These are phyloP conservation scores for Asclepias syriaca DNA, from an alignment of 257 asterid genomes.

Conservation along the genomic window DNA sequence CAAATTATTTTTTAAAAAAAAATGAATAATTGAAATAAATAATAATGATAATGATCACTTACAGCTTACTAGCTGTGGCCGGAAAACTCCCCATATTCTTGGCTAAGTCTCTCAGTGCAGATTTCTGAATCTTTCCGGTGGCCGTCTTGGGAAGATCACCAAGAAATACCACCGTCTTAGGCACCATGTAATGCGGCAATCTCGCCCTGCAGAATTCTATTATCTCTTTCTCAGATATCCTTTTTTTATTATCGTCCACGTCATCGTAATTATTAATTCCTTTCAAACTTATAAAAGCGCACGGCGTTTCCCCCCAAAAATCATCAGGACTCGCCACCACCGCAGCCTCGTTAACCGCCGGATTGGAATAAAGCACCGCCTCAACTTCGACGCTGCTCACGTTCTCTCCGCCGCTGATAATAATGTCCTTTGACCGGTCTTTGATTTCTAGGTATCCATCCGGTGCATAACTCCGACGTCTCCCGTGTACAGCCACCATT, in stretches of 20 bases:
- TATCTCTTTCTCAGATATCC: slow-evolving; percentile 32
- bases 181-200: slow-evolving; percentile 73
- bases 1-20: too few species aligned
- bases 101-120: slow-evolving; percentile 42
- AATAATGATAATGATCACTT: neutral
- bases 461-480: slow-evolving; percentile 72
- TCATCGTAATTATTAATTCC: slow-evolving; percentile 17
- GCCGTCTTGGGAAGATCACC: slow-evolving; percentile 65
- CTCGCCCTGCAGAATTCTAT: slow-evolving; percentile 46
- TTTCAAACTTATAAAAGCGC: slow-evolving; percentile 63
- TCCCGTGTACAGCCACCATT: slow-evolving; percentile 71
- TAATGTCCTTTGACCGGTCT: slow-evolving; percentile 65
- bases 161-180: slow-evolving; percentile 60
- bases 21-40: too few species aligned
- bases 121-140: slow-evolving; percentile 69
- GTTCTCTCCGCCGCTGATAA: slow-evolving; percentile 73
- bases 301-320: slow-evolving; percentile 81
- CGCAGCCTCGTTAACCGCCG: slow-evolving; percentile 68
- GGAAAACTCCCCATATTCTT: slow-evolving; percentile 21
- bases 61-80: neutral
- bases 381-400: slow-evolving; percentile 83
- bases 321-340: slow-evolving; percentile 81
- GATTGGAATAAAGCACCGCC: slow-evolving; percentile 54
- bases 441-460: slow-evolving; percentile 73
- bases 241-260: slow-evolving; percentile 18